Base-by-base conservation (phyloP, 805 yeast species). In the Candida schatavii region DNA sequence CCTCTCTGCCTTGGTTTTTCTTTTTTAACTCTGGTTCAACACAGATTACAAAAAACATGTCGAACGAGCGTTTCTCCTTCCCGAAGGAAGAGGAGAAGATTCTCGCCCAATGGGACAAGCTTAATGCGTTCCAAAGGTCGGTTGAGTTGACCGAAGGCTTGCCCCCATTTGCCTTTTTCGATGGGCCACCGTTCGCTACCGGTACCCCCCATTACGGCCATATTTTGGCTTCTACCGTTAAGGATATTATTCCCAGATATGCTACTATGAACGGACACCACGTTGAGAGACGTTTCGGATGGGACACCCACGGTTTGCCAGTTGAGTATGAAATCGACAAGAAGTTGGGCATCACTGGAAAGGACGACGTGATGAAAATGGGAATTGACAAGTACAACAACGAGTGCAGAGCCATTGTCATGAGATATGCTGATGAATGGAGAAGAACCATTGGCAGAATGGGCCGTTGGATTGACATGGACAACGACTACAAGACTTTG, bases 161-260 rank as follows among this genome's bases (percentile, higher is more conserved):
- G 51, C 93, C 95, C 27, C 85, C 83, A 45, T 93, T 90, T 64
- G 80, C 97, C 29, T 93, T 93, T 65, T 93, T 86, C 59, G 99
- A 93, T 70, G 99, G 99, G 22, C 99, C 99, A 6, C 99, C 99
- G 54, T 93, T 93, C 67, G 99, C 99, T 44, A 93, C 99, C 2
- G 99, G 99, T 59, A 88, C 97, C 28, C 99, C 99, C 34, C 99
- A 93, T 65, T 95, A 93, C 64, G 99, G 99, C 49, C 99, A 93
- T 61, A 85, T 93, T 59, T 72, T 93, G 65, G 95, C 98, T 2
- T 93, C 98, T 30, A 93, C 99, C 44, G 88, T 90, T 57, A 93
- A 91, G 67, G 99, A 93, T 70, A 88, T 93, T 51, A 91, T 93
- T 42, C 99, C 99, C 43, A 80, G 99, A 61, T 93, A 88, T 61